Conservation (phyloP, 2,329 filamentous ascomycete species). For the Keithomyces neogunnii region DNA sequence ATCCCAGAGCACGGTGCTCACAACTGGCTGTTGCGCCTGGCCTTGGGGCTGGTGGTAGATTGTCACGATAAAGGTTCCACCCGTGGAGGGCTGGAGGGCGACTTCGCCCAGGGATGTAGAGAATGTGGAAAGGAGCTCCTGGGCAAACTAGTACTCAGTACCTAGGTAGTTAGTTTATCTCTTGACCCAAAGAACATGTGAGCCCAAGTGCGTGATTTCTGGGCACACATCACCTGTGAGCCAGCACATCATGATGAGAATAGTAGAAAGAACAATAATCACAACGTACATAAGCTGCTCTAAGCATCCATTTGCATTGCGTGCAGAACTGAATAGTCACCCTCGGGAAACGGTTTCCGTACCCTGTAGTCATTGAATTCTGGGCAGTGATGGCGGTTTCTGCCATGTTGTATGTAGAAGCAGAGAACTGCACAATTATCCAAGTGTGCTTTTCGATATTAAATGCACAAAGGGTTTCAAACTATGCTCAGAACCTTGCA, state of each 20-base stretch:
- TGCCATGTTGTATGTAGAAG: neutral
- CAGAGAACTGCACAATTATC: neutral
- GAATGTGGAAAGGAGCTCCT: conserved; percentile 94
- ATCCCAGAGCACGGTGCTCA: conserved; percentile 66
- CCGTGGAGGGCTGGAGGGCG: conserved; percentile 74
- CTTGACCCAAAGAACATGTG: too few relatives aligned
- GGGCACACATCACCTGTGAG: too few relatives aligned
- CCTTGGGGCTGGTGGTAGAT: conserved; percentile 30
- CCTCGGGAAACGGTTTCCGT: conserved; percentile 41
- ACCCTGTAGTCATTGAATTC: too few relatives aligned
- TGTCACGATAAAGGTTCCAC: conserved; percentile 73
- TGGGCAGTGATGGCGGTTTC: neutral
- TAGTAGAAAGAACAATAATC: too few relatives aligned
- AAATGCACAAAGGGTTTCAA: too few relatives aligned
- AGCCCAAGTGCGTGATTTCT: too few relatives aligned
- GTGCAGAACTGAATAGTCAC: conserved; percentile 89
- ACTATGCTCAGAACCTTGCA: too few relatives aligned
- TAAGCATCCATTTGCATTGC: conserved; percentile 86
- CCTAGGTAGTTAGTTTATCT: too few relatives aligned
- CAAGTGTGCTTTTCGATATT: too few relatives aligned
- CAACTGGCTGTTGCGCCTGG: conserved; percentile 21
- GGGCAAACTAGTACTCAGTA: conserved; percentile 59
- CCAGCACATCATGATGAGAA: too few relatives aligned
- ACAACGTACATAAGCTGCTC: conserved; percentile 68
- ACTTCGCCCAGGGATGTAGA: conserved; percentile 76